A percentile compares a stretch with the other conserved stretches of the same genome.
phyloP scores from a whole-genome alignment of 176 grass and related monocot species.

The Raddia distichophylla region DNA sequence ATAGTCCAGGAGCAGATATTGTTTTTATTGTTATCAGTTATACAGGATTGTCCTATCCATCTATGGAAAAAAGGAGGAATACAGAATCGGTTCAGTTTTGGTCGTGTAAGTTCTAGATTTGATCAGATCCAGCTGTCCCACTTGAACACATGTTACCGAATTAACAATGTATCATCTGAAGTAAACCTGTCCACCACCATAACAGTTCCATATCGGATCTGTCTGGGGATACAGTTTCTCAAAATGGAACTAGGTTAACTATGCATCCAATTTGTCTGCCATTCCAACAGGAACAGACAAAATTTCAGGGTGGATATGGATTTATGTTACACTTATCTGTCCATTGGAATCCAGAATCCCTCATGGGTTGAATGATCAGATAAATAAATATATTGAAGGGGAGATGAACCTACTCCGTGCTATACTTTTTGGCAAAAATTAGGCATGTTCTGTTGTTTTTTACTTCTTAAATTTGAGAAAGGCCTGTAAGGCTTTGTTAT shows the following conservation, averaged over 20 bases:
- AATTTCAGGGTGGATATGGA: constrained; percentile 15
- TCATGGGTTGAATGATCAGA: constrained; percentile 1
- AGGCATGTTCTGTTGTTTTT: constrained; percentile 14
- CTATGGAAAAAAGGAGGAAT: neutral
- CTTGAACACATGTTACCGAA: neutral
- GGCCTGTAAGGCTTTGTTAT: neutral
- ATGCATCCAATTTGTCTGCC: constrained; percentile 26
- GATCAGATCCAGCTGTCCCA: constrained; percentile 30
- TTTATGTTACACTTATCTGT: constrained; percentile 20
- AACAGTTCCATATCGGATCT: constrained; percentile 27
- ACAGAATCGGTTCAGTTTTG: constrained; percentile 21
- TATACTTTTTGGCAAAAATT: constrained; percentile 3
- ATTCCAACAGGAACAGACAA: constrained; percentile 33
- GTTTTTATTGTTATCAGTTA: constrained; percentile 28
- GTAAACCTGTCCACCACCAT: constrained; percentile 19
- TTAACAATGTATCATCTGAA: neutral
- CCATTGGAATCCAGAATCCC: constrained; percentile 24
- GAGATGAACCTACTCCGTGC: constrained; percentile 35
- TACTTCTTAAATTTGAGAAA: constrained; percentile 5
- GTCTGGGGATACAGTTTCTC: neutral
- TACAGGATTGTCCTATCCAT: constrained; percentile 17
- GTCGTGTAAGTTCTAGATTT: constrained; percentile 20
- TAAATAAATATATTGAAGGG: neutral
- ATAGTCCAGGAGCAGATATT: constrained; percentile 11
- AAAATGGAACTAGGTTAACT: constrained; percentile 18